Percentiles rank a stretch among this genome's conserved stretches.
Conservation (phyloP, 1,284 basidiomycete genomes). For the Ustilago tritici region DNA sequence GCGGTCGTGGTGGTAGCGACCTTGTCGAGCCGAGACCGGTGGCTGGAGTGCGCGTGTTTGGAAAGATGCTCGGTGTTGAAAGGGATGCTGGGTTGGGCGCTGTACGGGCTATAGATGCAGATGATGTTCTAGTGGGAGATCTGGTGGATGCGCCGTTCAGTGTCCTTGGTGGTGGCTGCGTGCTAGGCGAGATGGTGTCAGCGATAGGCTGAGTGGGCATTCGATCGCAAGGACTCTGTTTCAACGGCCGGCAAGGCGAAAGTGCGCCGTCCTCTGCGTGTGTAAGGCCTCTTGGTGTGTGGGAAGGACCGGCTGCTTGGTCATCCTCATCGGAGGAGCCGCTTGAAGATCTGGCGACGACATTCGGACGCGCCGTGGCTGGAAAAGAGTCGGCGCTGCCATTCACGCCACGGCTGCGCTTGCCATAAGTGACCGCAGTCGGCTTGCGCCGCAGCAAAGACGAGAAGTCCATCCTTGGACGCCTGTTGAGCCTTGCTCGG, state of each 20-base stretch:
- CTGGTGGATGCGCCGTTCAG: background rate
- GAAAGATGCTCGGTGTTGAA: constrained; percentile 14
- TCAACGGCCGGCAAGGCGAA: constrained; percentile 9
- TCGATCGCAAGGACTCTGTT: constrained; percentile 9
- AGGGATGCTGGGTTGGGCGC: constrained; percentile 14
- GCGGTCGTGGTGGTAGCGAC: constrained; percentile 32
- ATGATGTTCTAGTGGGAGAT: constrained; percentile 6
- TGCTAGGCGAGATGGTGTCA: constrained; percentile 6
- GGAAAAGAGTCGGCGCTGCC: constrained; percentile 20
- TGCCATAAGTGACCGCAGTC: constrained; percentile 33
- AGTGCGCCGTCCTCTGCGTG: background rate
- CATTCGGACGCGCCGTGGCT: constrained; percentile 8
- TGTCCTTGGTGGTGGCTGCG: background rate
- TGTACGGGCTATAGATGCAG: constrained; percentile 5
- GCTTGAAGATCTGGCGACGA: constrained; percentile 9
- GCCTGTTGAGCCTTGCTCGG: background rate
- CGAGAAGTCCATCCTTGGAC: constrained; percentile 19
- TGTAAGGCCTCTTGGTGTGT: background rate
- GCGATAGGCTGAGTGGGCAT: background rate
- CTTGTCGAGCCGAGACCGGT: constrained; percentile 12
- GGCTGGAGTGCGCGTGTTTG: constrained; percentile 19
- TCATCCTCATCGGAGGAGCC: constrained; percentile 33
- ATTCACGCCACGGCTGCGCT: constrained; percentile 20
- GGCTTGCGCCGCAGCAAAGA: constrained; percentile 30
- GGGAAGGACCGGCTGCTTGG: background rate